Evolutionary conservation across 1,139 yeast species (phyloP).

Genomic region (Suhomyces coccinellae): DNA sequence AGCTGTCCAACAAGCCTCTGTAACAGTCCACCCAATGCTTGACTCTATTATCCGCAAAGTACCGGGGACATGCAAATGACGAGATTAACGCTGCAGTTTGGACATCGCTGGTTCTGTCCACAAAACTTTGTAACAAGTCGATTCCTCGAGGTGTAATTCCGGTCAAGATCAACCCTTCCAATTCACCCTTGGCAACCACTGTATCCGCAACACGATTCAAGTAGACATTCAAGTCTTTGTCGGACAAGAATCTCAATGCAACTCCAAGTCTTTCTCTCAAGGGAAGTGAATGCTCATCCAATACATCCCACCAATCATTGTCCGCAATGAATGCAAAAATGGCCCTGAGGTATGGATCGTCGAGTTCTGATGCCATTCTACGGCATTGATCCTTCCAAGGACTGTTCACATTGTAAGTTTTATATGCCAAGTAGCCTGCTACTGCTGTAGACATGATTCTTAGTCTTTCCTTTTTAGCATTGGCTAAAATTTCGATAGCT

Average conservation of each 20-base stretch:
- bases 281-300: slow-evolving; percentile 88
- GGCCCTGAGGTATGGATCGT: slow-evolving; percentile 86
- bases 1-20: slow-evolving; percentile 72
- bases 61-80: slow-evolving; percentile 80
- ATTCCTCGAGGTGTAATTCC: slow-evolving; percentile 86
- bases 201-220: slow-evolving; percentile 68
- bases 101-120: slow-evolving; percentile 86
- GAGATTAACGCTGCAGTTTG: slow-evolving; percentile 88
- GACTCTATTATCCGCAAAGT: slow-evolving; percentile 68
- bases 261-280: slow-evolving; percentile 86
- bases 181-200: slow-evolving; percentile 75
- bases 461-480: slow-evolving; percentile 60
- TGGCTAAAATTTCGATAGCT: slow-evolving; percentile 71
- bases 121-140: slow-evolving; percentile 80
- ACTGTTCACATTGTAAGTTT: slow-evolving; percentile 60
- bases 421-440: slow-evolving; percentile 86
- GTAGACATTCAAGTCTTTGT: slow-evolving; percentile 68
- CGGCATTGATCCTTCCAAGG: slow-evolving; percentile 95
- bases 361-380: slow-evolving; percentile 79
- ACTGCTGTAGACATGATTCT: slow-evolving; percentile 89
- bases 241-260: slow-evolving; percentile 81
- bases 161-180: slow-evolving; percentile 87
- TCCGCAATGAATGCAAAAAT: slow-evolving; percentile 93
- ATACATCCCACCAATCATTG: slow-evolving; percentile 94
- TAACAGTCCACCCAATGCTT: slow-evolving; percentile 79